Evolutionary conservation across 2,329 filamentous ascomycete species (phyloP).

Genomic region (Bipolaris zeicola): DNA sequence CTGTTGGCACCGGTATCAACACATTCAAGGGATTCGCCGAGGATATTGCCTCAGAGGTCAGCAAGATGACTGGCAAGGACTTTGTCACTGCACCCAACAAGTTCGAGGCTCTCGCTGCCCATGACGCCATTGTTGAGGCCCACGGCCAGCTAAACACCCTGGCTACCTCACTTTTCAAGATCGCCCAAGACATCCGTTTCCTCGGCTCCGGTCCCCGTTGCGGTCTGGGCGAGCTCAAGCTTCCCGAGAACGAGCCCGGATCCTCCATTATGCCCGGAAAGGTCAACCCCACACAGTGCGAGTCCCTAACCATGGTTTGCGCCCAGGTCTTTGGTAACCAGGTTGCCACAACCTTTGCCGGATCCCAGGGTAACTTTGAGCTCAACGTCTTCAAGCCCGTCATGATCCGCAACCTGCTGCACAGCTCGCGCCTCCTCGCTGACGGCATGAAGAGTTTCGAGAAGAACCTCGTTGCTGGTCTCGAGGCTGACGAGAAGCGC

Average conservation of each 20-base stretch:
- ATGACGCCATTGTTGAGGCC: constrained; percentile 94
- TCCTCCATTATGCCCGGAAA: constrained; percentile 99
- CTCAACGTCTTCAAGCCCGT: constrained; percentile 99
- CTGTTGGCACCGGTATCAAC: constrained; percentile 96
- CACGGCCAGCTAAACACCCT: constrained; percentile 93
- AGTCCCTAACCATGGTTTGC: constrained; percentile 97
- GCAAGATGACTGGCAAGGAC: constrained; percentile 87
- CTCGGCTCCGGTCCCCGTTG: constrained; percentile 94
- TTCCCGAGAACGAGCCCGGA: constrained; percentile 97
- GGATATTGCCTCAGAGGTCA: constrained; percentile 87
- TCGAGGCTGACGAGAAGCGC: constrained; percentile 92
- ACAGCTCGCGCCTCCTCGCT: constrained; percentile 84
- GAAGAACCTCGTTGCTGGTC: constrained; percentile 85
- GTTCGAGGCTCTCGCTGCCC: constrained; percentile 94
- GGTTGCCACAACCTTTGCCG: constrained; percentile 87
- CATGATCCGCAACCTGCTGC: constrained; percentile 91
- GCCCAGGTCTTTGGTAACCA: constrained; percentile 98
- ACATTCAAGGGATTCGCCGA: constrained; percentile 96
- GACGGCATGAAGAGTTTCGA: constrained; percentile 96
- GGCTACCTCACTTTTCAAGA: constrained; percentile 91
- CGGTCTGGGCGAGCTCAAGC: constrained; percentile 87
- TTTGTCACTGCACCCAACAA: constrained; percentile 99
- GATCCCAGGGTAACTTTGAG: constrained; percentile 98
- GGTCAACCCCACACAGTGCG: constrained; percentile 98
- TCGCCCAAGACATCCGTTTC: constrained; percentile 97